Evolutionary conservation across 768 basidiomycete genomes (phyloP).

Genomic region (Panus rudis): DNA sequence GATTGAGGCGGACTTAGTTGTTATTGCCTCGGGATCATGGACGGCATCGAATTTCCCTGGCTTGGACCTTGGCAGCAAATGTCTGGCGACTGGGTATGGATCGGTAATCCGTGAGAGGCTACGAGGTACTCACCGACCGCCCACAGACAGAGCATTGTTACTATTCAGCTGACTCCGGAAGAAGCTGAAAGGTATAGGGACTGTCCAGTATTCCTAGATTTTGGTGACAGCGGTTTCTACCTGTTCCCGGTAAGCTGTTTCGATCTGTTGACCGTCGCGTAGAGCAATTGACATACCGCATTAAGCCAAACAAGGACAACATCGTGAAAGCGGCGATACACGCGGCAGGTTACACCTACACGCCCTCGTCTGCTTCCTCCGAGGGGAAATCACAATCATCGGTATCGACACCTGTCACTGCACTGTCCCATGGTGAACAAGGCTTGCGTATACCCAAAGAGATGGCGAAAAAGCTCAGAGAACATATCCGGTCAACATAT

Average conservation of each 20-base stretch:
- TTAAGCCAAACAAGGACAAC: slow-evolving; percentile 59
- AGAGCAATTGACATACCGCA: neutral
- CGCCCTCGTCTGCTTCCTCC: slow-evolving; percentile 17
- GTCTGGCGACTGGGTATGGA: slow-evolving; percentile 76
- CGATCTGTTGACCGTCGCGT: too few relatives aligned
- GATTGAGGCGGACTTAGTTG: slow-evolving; percentile 51
- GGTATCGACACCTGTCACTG: slow-evolving; percentile 75
- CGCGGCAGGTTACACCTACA: slow-evolving; percentile 60
- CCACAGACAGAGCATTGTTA: slow-evolving; percentile 70
- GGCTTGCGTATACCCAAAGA: slow-evolving; percentile 63
- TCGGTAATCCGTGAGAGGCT: neutral
- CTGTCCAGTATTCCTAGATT: slow-evolving; percentile 69
- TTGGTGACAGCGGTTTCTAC: slow-evolving; percentile 63
- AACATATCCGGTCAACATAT: slow-evolving; percentile 50
- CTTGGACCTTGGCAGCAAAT: slow-evolving; percentile 39
- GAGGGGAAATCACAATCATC: slow-evolving; percentile 20
- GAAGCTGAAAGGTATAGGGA: slow-evolving; percentile 57
- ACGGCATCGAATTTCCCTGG: slow-evolving; percentile 72
- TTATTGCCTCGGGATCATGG: slow-evolving; percentile 81
- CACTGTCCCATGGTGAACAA: slow-evolving; percentile 45
- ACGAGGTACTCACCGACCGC: neutral
- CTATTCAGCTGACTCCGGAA: slow-evolving; percentile 63
- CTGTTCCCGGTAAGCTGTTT: slow-evolving; percentile 61
- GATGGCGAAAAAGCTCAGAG: slow-evolving; percentile 44
- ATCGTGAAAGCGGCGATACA: slow-evolving; percentile 79